Evolutionary conservation across 257 asterid species (phyloP), one percentile per base, ranked within the genome.

Genomic region (Rauvolfia tetraphylla): DNA sequence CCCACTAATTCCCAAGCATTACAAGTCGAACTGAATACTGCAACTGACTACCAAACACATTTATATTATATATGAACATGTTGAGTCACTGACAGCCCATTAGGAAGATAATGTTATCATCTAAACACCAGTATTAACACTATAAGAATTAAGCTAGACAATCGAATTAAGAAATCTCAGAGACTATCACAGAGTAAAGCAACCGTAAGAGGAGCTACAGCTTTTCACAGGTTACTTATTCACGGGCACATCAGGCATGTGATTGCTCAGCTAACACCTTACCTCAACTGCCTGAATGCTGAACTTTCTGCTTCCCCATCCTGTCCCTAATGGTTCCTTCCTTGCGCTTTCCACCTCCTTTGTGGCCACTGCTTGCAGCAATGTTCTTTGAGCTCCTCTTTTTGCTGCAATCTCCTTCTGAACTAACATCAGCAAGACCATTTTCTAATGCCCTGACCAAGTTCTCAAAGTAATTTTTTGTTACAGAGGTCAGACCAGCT

Each of bases 401-500:
- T 79, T 83, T 84, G 72, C 84, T 83, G 71, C 85, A 73, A 72
- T 80, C 81, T 34, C 85, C 89, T 80, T 79, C 91, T 42, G 97
- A 80, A 80, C 85, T 90, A 71, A 95, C 98, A 79, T 95, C 98
- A 58, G 91, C 84, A 49, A 94, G 98, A 69, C 96, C 98, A 56
- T 89, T 90, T 87, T 94, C 98, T 44, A 94, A 84, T 70, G 97
- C 97, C 80, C 88, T 85, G 44, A 94, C 98, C 87, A 94, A 82
- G 87, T 94, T 92, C 58, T 94, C 97, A 73, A 94, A 94, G 91
- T 90, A 92, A 81, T 85, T 89, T 70, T 88, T 82, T 3, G 98
- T 92, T 76, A 94, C 97, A 69, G 95, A 85, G 87, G 99, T 95
- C 76, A 95, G 83, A 72, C 96, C 96, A 75, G 96, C 93, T 77